phyloP scores from a whole-genome alignment of 345 rosid species.

The Boechera retrofracta region DNA sequence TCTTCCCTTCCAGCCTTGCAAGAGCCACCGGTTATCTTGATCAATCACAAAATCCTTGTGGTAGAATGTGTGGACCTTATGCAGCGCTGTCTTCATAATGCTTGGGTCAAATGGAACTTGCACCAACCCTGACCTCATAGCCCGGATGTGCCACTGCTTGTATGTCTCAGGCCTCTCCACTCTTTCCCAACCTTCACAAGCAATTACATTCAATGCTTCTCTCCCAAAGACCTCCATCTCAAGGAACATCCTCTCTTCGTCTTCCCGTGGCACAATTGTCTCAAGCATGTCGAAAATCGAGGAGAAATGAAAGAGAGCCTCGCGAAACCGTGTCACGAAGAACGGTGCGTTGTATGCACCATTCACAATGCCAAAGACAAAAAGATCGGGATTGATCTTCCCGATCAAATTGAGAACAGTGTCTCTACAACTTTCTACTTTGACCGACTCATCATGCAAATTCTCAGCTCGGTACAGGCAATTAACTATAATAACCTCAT shows the following conservation, averaged over 20 bases:
- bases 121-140: conserved; percentile 76
- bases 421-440: conserved; percentile 65
- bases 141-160: conserved; percentile 91
- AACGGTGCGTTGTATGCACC: conserved; percentile 88
- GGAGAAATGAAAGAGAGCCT: conserved; percentile 93
- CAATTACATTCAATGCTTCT: conserved; percentile 83
- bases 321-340: conserved; percentile 85
- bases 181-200: conserved; percentile 94
- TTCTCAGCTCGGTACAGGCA: conserved; percentile 73
- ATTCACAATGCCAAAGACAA: conserved; percentile 64
- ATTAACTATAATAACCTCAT: conserved; percentile 73
- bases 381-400: conserved; percentile 72
- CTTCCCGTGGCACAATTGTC: conserved; percentile 75
- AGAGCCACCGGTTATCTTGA: conserved; percentile 71
- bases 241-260: conserved; percentile 67
- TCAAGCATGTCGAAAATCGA: conserved; percentile 89
- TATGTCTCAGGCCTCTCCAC: conserved; percentile 94
- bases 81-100: conserved; percentile 51
- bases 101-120: conserved; percentile 61
- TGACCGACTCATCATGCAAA: conserved; percentile 77
- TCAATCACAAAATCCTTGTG: conserved; percentile 86
- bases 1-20: conserved; percentile 98
- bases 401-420: conserved; percentile 64
- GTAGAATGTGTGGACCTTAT: conserved; percentile 55
- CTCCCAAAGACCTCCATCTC: conserved; percentile 82